Evolutionary conservation across 208 protist species (phyloP).

Genomic region (Herpetomonas samuelpessoai): DNA sequence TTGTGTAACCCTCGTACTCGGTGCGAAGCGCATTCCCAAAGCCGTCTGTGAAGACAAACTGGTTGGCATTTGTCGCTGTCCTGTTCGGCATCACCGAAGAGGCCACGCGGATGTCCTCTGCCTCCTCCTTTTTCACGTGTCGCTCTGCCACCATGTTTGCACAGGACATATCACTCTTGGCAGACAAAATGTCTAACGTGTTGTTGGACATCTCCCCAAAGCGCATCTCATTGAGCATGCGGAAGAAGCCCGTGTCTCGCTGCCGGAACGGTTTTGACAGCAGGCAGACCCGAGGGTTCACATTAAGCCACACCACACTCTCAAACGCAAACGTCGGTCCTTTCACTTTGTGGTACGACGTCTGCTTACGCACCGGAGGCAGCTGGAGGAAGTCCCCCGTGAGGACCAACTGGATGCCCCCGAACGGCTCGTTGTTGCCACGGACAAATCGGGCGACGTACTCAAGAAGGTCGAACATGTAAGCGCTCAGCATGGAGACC

Average conservation of each 20-base stretch:
- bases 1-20: constrained; percentile 64
- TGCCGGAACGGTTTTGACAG: constrained; percentile 74
- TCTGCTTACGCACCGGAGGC: constrained; percentile 53
- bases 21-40: constrained; percentile 12
- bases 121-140: not conserved
- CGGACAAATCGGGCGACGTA: constrained; percentile 67
- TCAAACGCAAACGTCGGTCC: constrained; percentile 71
- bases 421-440: constrained; percentile 66
- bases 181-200: constrained; percentile 35
- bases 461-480: constrained; percentile 82
- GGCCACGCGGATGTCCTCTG: not conserved
- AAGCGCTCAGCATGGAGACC: constrained; percentile 87
- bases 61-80: not conserved
- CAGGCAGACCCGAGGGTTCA: constrained; percentile 60
- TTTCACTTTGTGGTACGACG: not conserved
- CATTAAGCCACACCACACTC: constrained; percentile 47
- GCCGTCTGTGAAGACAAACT: constrained; percentile 7
- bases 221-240: constrained; percentile 76
- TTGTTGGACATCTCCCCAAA: constrained; percentile 37
- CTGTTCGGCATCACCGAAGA: too few relatives aligned
- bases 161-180: constrained; percentile 30
- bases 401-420: constrained; percentile 91
- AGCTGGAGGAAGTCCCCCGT: constrained; percentile 94
- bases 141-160: constrained; percentile 27
- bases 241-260: constrained; percentile 53